Conservation (phyloP, 306 rosid genomes). For the Glycine latifolia region DNA sequence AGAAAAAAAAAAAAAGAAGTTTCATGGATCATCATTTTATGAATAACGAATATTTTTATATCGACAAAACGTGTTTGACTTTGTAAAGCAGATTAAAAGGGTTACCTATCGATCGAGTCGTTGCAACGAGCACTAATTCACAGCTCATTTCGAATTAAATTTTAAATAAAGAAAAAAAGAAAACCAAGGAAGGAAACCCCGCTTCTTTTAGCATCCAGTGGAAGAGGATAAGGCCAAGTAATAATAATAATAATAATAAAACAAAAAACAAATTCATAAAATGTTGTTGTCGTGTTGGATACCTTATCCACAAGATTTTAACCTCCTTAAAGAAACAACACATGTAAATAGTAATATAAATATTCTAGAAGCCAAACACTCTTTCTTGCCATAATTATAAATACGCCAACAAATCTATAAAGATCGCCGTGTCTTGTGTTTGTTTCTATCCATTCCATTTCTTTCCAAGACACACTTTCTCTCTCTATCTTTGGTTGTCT, state of each 20-base stretch:
- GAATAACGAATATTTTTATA: too few relatives aligned
- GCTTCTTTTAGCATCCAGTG: slow-evolving; percentile 20
- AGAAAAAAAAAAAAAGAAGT: too few relatives aligned
- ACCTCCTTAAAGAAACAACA: neutral
- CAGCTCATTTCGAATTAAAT: slow-evolving; percentile 40
- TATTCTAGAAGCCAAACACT: neutral
- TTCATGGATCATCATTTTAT: too few relatives aligned
- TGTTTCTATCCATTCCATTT: slow-evolving; percentile 25
- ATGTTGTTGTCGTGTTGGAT: slow-evolving; percentile 33
- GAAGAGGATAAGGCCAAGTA: slow-evolving; percentile 64
- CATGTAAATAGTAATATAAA: neutral
- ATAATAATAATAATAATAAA: neutral
- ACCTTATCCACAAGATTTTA: slow-evolving; percentile 38
- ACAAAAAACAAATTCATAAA: neutral
- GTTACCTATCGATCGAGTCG: neutral
- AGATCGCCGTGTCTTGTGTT: neutral
- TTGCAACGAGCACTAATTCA: slow-evolving; percentile 31
- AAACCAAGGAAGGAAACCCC: too few relatives aligned
- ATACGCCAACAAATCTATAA: slow-evolving; percentile 35
- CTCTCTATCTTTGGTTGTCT: neutral
- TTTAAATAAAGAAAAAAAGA: neutral
- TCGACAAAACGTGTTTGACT: neutral
- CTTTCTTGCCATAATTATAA: slow-evolving; percentile 35
- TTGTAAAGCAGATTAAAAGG: neutral
- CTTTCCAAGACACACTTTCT: neutral